Evolutionary conservation across 208 protist species (phyloP).

Genomic region (Trypanosomatidae sp.): DNA sequence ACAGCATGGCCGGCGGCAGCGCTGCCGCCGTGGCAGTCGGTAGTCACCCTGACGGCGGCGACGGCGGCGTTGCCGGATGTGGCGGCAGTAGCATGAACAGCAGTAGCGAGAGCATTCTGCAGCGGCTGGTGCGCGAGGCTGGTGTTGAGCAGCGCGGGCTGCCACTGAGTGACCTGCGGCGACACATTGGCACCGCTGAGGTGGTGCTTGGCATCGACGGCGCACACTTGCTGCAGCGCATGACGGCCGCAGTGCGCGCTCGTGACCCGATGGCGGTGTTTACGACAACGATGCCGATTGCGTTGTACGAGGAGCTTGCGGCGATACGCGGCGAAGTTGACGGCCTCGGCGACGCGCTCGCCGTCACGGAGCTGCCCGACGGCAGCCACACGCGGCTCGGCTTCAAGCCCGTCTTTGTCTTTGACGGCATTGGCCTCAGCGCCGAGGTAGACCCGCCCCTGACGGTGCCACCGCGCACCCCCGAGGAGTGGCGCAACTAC

Average conservation of each 20-base stretch:
- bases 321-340: slow-evolving; percentile 12
- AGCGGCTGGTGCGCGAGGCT: slow-evolving; percentile 7
- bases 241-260: slow-evolving; percentile 35
- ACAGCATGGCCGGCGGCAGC: neutral
- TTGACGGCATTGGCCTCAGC: slow-evolving; percentile 40
- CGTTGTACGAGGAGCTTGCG: slow-evolving; percentile 34
- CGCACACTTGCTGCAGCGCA: slow-evolving; percentile 48
- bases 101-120: slow-evolving; percentile 5
- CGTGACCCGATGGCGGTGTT: slow-evolving; percentile 44
- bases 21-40: neutral
- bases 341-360: slow-evolving; percentile 7
- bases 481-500: slow-evolving; percentile 4
- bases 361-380: too few species aligned
- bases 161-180: slow-evolving; percentile 23
- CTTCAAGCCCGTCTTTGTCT: slow-evolving; percentile 37
- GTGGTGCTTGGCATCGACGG: slow-evolving; percentile 60
- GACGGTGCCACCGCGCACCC: slow-evolving; percentile 5
- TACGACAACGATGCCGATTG: slow-evolving; percentile 46
- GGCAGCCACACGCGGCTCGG: too few species aligned
- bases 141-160: slow-evolving; percentile 15
- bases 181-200: slow-evolving; percentile 22
- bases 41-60: neutral
- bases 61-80: neutral
- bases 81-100: neutral
- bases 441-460: slow-evolving; percentile 11